Percentiles rank a stretch among this genome's conserved stretches.
Evolutionary conservation across 176 grass and related monocot species (phyloP).

Genomic region (Elaeis guineensis): DNA sequence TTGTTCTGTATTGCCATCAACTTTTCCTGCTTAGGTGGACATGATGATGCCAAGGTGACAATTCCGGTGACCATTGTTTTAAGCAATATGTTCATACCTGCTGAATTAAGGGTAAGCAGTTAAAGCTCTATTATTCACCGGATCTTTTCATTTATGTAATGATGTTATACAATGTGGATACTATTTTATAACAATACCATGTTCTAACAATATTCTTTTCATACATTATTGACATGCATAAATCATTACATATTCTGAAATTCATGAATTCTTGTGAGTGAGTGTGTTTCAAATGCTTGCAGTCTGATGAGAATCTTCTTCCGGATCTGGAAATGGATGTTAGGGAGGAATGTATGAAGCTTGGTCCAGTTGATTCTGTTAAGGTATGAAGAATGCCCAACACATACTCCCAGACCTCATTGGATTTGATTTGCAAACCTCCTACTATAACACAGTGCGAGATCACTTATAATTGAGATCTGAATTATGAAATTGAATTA

Average conservation of each 20-base stretch:
- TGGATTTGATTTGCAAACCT: no score
- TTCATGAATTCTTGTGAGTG: no score
- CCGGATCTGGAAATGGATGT: slow-evolving; percentile 76
- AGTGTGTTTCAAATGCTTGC: slow-evolving; percentile 28
- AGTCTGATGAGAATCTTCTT: slow-evolving; percentile 81
- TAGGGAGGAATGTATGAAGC: slow-evolving; percentile 73
- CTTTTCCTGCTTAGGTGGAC: slow-evolving; percentile 62
- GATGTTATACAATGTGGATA: neutral
- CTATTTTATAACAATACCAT: neutral
- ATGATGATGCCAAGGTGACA: slow-evolving; percentile 76
- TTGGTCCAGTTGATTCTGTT: slow-evolving; percentile 75
- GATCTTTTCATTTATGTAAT: no score
- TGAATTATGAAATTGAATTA: no score
- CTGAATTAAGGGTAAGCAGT: slow-evolving; percentile 76
- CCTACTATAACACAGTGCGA: no score
- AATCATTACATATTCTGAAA: no score
- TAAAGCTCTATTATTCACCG: neutral
- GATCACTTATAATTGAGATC: no score
- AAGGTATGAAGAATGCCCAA: slow-evolving; percentile 37
- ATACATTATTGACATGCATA: no score
- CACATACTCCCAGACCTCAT: no score
- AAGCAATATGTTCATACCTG: slow-evolving; percentile 70
- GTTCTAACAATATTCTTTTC: no score
- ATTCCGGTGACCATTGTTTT: slow-evolving; percentile 74
- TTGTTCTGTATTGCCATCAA: no score